Conservation (phyloP, 768 basidiomycete genomes). For the Kondoa malvinella region DNA sequence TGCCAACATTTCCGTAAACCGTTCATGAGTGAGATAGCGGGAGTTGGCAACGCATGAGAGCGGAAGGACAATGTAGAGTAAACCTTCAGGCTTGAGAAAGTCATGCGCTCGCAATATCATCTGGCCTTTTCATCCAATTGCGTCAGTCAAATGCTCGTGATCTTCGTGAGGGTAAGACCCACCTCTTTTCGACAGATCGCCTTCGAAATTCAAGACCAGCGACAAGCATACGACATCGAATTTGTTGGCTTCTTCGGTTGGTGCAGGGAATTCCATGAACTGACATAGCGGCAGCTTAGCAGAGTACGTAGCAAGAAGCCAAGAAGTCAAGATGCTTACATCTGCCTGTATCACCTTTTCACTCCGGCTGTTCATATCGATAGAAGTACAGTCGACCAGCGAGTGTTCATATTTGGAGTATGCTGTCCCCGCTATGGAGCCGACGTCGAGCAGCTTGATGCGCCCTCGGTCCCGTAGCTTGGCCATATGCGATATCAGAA, state of each 20-base stretch:
- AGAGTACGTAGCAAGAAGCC: neutral
- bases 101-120: conserved; percentile 23
- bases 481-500: conserved; percentile 21
- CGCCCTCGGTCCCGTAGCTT: conserved; percentile 16
- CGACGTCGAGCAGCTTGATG: conserved; percentile 12
- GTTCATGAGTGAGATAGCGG: conserved; percentile 21
- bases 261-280: conserved; percentile 24
- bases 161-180: neutral
- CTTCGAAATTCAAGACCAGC: conserved; percentile 26
- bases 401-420: conserved; percentile 15
- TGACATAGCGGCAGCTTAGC: neutral
- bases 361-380: conserved; percentile 26
- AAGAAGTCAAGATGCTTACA: neutral
- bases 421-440: conserved; percentile 11
- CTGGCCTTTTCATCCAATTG: conserved; percentile 15
- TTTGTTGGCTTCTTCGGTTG: conserved; percentile 7
- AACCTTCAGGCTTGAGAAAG: conserved; percentile 22
- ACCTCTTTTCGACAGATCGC: conserved; percentile 21
- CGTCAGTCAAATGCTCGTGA: neutral
- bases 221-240: conserved; percentile 24
- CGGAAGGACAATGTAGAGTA: conserved; percentile 27
- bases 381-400: conserved; percentile 23
- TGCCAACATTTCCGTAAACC: conserved; percentile 16
- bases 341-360: conserved; percentile 22
- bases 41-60: conserved; percentile 26